Conservation (phyloP, 352 stramenopile species). For the Pythium dissimile region DNA sequence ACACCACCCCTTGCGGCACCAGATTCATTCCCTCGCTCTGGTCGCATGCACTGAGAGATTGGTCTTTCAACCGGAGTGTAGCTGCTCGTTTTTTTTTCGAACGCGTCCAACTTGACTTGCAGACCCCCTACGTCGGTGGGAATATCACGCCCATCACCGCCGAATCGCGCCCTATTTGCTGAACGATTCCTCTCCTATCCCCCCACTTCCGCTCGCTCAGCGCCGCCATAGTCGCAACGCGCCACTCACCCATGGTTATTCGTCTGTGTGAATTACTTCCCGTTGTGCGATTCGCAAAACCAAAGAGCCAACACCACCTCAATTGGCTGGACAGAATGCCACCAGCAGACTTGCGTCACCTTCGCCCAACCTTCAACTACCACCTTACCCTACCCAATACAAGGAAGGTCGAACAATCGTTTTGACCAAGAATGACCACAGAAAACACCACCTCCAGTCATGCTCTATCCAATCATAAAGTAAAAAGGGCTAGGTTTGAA, state of each 20-base stretch:
- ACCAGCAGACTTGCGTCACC: slow-evolving; percentile 25
- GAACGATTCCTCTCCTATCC: neutral
- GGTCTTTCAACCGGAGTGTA: no score
- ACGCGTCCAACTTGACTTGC: neutral
- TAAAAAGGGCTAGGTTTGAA: slow-evolving; percentile 14
- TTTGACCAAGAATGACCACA: neutral
- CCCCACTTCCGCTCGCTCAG: neutral
- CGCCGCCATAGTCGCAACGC: neutral
- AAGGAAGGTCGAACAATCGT: neutral
- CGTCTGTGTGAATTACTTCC: slow-evolving; percentile 34
- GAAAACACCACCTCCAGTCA: slow-evolving; percentile 11
- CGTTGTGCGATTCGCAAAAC: slow-evolving; percentile 28
- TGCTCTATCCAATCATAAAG: slow-evolving; percentile 17
- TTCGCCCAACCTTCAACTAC: slow-evolving; percentile 9
- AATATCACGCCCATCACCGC: neutral
- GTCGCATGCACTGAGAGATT: no score
- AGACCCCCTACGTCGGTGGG: neutral
- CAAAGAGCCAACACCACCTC: slow-evolving; percentile 1
- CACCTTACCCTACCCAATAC: slow-evolving; percentile 4
- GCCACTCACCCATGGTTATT: slow-evolving; percentile 30
- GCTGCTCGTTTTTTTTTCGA: neutral
- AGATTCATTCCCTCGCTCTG: no score
- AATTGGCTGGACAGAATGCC: slow-evolving; percentile 31
- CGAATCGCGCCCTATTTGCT: neutral
- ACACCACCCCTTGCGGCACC: no score